These are phyloP conservation scores for Rhizophagus clarus DNA, from an alignment of 192 early-diverging fungal species.

Conservation along the genomic window DNA sequence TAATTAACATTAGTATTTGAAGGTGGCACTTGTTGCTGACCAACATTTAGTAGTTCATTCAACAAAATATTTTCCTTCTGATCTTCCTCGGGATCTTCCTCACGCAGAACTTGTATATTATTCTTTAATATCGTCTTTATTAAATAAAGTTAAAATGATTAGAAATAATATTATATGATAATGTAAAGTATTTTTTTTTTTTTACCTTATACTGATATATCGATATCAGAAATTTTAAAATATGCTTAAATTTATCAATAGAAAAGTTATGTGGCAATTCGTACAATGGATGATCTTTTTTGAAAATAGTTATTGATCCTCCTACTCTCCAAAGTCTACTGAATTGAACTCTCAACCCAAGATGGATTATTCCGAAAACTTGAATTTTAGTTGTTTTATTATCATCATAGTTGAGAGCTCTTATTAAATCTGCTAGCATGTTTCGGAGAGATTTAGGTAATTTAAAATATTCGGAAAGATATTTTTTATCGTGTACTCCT, in stretches of 20 bases:
- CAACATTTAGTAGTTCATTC: neutral
- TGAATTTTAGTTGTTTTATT: slow-evolving; percentile 6
- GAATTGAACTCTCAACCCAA: slow-evolving; percentile 25
- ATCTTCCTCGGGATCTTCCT: too few species aligned
- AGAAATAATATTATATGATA: neutral
- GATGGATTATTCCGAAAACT: slow-evolving; percentile 25
- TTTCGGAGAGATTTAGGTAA: slow-evolving; percentile 1
- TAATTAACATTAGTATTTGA: neutral
- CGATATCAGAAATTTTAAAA: neutral
- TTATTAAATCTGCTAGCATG: slow-evolving; percentile 24
- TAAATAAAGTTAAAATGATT: slow-evolving; percentile 8
- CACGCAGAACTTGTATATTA: slow-evolving; percentile 11
- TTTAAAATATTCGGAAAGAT: slow-evolving; percentile 24
- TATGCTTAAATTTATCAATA: slow-evolving; percentile 2
- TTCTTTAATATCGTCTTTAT: slow-evolving; percentile 10
- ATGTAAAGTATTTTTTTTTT: neutral
- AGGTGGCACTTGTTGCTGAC: neutral
- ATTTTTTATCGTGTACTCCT: slow-evolving; percentile 5
- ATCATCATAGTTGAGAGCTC: slow-evolving; percentile 18
- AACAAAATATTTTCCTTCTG: neutral
- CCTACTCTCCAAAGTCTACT: slow-evolving; percentile 15
- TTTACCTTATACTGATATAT: slow-evolving; percentile 22
- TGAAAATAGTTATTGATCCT: slow-evolving; percentile 19
- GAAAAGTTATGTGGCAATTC: slow-evolving; percentile 4
- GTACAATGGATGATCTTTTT: neutral